These are phyloP conservation scores for Tephrocybe rancida DNA, from an alignment of 768 basidiomycete species.

Conservation along the genomic window DNA sequence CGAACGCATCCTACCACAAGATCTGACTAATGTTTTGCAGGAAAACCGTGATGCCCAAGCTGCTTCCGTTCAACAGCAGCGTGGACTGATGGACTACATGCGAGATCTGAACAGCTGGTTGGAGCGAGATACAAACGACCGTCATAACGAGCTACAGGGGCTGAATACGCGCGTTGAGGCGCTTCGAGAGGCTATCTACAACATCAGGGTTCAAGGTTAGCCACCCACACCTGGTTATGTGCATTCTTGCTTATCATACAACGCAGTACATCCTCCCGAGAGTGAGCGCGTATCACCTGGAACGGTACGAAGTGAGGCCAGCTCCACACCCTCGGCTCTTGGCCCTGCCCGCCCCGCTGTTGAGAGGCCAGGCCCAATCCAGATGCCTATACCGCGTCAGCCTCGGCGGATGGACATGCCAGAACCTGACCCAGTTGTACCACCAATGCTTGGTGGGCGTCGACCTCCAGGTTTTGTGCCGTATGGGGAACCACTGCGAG, in stretches of 20 bases:
- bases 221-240: neutral
- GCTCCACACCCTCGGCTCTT: constrained; percentile 2
- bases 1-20: neutral
- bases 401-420: constrained; percentile 11
- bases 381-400: constrained; percentile 7
- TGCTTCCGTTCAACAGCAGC: constrained; percentile 77
- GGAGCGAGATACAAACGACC: constrained; percentile 74
- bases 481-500: constrained; percentile 7
- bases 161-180: constrained; percentile 64
- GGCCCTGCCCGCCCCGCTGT: neutral
- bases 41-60: constrained; percentile 76
- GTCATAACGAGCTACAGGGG: constrained; percentile 71
- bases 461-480: constrained; percentile 21
- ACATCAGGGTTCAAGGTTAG: constrained; percentile 39
- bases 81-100: constrained; percentile 83
- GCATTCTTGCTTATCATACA: neutral
- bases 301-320: constrained; percentile 6
- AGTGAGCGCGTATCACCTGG: constrained; percentile 14
- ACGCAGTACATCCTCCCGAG: constrained; percentile 13
- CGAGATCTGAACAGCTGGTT: constrained; percentile 77
- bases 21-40: constrained; percentile 35
- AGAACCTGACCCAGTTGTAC: constrained; percentile 13
- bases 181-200: constrained; percentile 42
- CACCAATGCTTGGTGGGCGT: constrained; percentile 6
- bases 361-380: neutral